Conservation (phyloP, 495 filamentous ascomycete species). For the Penicillium odoratum region DNA sequence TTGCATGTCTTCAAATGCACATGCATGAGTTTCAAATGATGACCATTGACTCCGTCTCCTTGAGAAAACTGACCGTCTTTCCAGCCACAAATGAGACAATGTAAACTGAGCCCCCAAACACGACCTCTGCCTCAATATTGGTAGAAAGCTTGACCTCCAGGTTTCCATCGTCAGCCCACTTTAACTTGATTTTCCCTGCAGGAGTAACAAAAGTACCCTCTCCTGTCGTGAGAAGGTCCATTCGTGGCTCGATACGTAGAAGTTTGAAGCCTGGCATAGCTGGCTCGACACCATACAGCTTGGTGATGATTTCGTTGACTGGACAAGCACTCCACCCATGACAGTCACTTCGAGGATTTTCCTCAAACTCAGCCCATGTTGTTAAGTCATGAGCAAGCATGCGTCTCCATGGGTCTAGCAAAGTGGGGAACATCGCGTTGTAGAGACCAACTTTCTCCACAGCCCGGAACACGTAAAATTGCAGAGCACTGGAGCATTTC, state of each 20-base stretch:
- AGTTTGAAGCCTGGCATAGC: conserved; percentile 17
- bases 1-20: not conserved
- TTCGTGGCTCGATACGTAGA: conserved; percentile 23
- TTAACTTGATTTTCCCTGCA: conserved; percentile 2
- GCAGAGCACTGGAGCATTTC: conserved; percentile 25
- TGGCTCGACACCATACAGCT: conserved; percentile 22
- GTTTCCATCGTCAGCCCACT: conserved; percentile 10
- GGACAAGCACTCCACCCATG: conserved; percentile 32
- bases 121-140: conserved; percentile 11
- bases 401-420: conserved; percentile 24
- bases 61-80: conserved; percentile 4
- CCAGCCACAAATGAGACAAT: conserved; percentile 1
- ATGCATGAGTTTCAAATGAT: not conserved
- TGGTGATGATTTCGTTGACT: conserved; percentile 25
- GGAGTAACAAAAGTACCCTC: conserved; percentile 14
- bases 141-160: conserved; percentile 10
- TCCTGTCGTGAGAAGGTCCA: conserved; percentile 10
- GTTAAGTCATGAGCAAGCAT: conserved; percentile 27
- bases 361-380: conserved; percentile 29
- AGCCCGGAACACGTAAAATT: conserved; percentile 30
- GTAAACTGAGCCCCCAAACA: conserved; percentile 6
- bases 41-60: not conserved
- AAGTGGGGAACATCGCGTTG: conserved; percentile 7
- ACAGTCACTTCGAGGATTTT: conserved; percentile 29
- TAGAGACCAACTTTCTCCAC: conserved; percentile 24